Conservation (phyloP, 1,139 yeast genomes). For the Scheffersomyces parashehatae region DNA sequence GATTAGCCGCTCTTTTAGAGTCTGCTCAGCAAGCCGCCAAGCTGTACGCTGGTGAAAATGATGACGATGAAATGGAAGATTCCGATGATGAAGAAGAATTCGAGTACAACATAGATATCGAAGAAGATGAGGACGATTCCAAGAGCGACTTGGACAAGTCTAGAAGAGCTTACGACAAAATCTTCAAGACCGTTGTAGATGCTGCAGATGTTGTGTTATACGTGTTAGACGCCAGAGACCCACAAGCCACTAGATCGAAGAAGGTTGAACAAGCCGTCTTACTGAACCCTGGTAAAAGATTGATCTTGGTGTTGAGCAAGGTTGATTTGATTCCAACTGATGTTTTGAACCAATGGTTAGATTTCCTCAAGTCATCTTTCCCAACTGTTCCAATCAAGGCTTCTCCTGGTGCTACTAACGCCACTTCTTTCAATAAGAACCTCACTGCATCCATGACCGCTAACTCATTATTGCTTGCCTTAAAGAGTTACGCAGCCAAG, state of each 20-base stretch:
- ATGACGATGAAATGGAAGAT: conserved; percentile 43
- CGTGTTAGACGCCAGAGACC: conserved; percentile 96
- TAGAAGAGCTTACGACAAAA: conserved; percentile 89
- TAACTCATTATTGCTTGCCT: conserved; percentile 69
- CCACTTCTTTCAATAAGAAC: conserved; percentile 74
- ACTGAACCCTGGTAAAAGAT: conserved; percentile 74
- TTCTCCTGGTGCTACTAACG: conserved; percentile 52
- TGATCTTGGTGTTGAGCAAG: conserved; percentile 83
- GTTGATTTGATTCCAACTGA: conserved; percentile 89
- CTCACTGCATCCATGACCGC: conserved; percentile 75
- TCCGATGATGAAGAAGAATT: conserved; percentile 44
- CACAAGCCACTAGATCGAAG: conserved; percentile 90
- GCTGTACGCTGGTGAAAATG: conserved; percentile 59
- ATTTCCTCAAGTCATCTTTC: conserved; percentile 75
- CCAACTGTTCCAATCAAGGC: conserved; percentile 91
- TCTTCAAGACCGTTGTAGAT: conserved; percentile 79
- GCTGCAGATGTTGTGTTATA: conserved; percentile 88
- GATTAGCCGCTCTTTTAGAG: conserved; percentile 83
- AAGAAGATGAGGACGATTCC: conserved; percentile 42
- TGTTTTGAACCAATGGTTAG: conserved; percentile 81
- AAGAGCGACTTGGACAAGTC: conserved; percentile 62
- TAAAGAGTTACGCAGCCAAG: conserved; percentile 82
- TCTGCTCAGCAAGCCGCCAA: conserved; percentile 87
- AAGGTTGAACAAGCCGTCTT: conserved; percentile 89
- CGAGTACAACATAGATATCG: conserved; percentile 42